These are phyloP conservation scores for Umbelopsis ramanniana DNA, from an alignment of 192 early-diverging fungal species.

Conservation along the genomic window DNA sequence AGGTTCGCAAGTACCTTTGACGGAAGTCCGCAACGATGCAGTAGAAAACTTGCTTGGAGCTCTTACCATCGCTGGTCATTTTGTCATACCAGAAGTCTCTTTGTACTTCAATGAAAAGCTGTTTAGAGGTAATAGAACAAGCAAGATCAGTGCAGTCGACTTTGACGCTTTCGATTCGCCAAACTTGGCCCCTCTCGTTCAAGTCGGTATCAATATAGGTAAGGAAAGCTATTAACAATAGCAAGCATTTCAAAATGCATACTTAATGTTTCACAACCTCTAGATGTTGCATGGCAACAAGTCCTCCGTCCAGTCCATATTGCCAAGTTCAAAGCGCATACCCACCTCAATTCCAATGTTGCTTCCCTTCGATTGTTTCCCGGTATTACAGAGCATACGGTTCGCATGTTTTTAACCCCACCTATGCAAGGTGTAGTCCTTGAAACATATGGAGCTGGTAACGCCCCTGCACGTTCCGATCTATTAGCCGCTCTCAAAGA, in stretches of 20 bases:
- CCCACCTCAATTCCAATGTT: conserved; percentile 84
- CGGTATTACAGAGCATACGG: conserved; percentile 87
- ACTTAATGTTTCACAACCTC: neutral
- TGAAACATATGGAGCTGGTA: conserved; percentile 97
- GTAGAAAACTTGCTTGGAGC: conserved; percentile 96
- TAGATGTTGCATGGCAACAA: conserved; percentile 90
- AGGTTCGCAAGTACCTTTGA: conserved; percentile 96
- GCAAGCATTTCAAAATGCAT: neutral
- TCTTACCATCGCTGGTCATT: conserved; percentile 96
- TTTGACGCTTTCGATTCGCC: conserved; percentile 89
- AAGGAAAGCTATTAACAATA: neutral
- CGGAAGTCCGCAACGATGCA: conserved; percentile 97
- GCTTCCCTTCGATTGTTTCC: conserved; percentile 91
- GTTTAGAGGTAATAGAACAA: conserved; percentile 88
- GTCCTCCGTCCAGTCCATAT: conserved; percentile 86
- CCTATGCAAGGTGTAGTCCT: conserved; percentile 91
- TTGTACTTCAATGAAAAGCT: conserved; percentile 95
- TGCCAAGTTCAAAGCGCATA: conserved; percentile 83
- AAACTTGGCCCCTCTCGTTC: conserved; percentile 86
- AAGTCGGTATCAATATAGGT: conserved; percentile 97
- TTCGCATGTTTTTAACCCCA: conserved; percentile 83
- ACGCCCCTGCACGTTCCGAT: conserved; percentile 89
- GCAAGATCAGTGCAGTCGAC: conserved; percentile 78
- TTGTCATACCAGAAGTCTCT: conserved; percentile 94
- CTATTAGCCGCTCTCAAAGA: conserved; percentile 82